Conservation (phyloP, 1,284 basidiomycete species). For the Abortiporus biennis region DNA sequence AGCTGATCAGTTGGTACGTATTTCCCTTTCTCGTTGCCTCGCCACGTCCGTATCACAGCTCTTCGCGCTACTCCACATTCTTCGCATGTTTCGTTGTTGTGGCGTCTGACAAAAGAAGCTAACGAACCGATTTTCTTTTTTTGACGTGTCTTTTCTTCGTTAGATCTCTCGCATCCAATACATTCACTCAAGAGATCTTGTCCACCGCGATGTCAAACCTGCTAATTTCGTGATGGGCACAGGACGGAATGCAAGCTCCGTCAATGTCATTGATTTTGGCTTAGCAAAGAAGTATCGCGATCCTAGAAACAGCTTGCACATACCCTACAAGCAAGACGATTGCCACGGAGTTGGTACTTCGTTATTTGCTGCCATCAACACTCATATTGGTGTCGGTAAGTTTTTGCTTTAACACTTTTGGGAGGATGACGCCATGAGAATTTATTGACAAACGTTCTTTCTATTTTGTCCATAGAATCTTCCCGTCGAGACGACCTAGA, state of each 20-base stretch:
- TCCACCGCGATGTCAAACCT: conserved; percentile 96
- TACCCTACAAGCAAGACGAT: conserved; percentile 88
- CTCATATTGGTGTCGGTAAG: conserved; percentile 84
- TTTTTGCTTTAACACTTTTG: conserved; percentile 11
- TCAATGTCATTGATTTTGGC: conserved; percentile 97
- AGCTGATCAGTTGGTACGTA: conserved; percentile 84
- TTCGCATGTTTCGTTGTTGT: background rate
- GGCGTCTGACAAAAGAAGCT: conserved; percentile 3
- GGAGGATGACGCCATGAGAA: background rate
- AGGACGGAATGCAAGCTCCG: conserved; percentile 44
- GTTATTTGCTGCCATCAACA: conserved; percentile 92
- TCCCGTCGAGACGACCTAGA: conserved; percentile 91
- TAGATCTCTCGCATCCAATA: conserved; percentile 73
- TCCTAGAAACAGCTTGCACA: conserved; percentile 79
- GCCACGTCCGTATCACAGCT: too few relatives aligned
- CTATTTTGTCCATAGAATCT: conserved; percentile 46
- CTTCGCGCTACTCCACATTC: background rate
- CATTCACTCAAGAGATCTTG: conserved; percentile 65
- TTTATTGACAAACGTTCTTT: background rate
- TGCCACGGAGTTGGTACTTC: conserved; percentile 90
- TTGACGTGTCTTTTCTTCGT: background rate
- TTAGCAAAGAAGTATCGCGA: conserved; percentile 95
- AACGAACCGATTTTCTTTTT: background rate
- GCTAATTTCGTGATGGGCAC: conserved; percentile 87
- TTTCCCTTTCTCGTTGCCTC: conserved; percentile 3